Evolutionary conservation across 352 stramenopile genomes (phyloP).

Genomic region (Hyaloperonospora arabidopsidis): DNA sequence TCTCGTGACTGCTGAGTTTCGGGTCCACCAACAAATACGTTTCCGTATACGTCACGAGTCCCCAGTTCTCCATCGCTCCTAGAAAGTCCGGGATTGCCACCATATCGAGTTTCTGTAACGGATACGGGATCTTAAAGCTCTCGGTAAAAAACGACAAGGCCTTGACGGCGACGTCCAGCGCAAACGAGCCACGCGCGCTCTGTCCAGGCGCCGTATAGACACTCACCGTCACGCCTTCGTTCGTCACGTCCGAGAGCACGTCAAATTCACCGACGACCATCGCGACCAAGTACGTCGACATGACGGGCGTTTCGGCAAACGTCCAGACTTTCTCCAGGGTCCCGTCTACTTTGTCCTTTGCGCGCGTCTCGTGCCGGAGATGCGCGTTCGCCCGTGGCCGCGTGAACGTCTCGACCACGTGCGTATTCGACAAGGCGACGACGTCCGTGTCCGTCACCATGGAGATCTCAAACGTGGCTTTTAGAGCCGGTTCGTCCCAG

Average conservation of each 20-base stretch:
- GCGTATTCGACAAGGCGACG: slow-evolving; percentile 95
- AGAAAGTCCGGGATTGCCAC: slow-evolving; percentile 94
- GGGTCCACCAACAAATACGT: slow-evolving; percentile 84
- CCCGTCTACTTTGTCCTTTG: slow-evolving; percentile 14
- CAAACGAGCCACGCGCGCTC: slow-evolving; percentile 87
- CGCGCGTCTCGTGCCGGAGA: slow-evolving; percentile 34
- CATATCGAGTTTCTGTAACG: slow-evolving; percentile 97
- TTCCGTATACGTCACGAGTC: slow-evolving; percentile 96
- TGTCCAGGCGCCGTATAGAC: slow-evolving; percentile 94
- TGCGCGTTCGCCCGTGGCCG: slow-evolving; percentile 47
- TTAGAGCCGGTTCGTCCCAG: slow-evolving; percentile 96
- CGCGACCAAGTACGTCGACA: slow-evolving; percentile 94
- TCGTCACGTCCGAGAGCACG: slow-evolving; percentile 84
- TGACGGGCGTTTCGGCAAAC: slow-evolving; percentile 91
- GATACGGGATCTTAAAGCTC: slow-evolving; percentile 86
- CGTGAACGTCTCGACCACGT: slow-evolving; percentile 80
- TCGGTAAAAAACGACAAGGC: slow-evolving; percentile 67
- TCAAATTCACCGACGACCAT: slow-evolving; percentile 97
- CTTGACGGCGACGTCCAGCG: slow-evolving; percentile 65
- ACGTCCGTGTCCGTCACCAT: slow-evolving; percentile 85
- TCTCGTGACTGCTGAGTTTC: slow-evolving; percentile 53
- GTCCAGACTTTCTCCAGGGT: slow-evolving; percentile 60
- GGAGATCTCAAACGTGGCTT: slow-evolving; percentile 92
- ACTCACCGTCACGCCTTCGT: slow-evolving; percentile 87
- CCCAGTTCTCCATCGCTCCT: slow-evolving; percentile 95